A percentile compares a stretch with the other conserved stretches of the same genome.
Evolutionary conservation across 1,284 basidiomycete genomes (phyloP).

Genomic region (Ustilago vetiveriae): DNA sequence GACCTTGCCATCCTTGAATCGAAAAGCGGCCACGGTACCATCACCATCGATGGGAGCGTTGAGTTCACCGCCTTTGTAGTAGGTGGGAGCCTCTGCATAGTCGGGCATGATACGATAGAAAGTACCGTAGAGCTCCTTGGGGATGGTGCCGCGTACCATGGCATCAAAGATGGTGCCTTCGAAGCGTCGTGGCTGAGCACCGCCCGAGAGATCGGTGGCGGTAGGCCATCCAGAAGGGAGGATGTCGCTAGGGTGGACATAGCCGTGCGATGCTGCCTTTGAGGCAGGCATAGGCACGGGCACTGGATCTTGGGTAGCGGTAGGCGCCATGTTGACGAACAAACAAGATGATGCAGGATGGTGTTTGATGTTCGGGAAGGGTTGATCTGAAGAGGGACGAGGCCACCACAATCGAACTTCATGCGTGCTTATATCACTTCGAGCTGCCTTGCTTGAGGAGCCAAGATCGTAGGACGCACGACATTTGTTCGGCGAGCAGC

Average conservation of each 20-base stretch:
- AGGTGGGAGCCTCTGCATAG: slow-evolving; percentile 23
- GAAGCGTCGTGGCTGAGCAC: slow-evolving; percentile 32
- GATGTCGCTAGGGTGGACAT: slow-evolving; percentile 29
- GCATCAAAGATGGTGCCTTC: slow-evolving; percentile 33
- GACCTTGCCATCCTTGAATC: slow-evolving; percentile 34
- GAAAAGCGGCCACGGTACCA: slow-evolving; percentile 36
- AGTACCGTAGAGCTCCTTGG: slow-evolving; percentile 32
- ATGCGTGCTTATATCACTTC: too few relatives aligned
- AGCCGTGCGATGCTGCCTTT: slow-evolving; percentile 20
- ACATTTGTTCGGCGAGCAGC: too few relatives aligned
- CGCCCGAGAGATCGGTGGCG: slow-evolving; percentile 30
- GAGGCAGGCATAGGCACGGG: slow-evolving; percentile 15
- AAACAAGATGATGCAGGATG: too few relatives aligned
- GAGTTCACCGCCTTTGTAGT: slow-evolving; percentile 26
- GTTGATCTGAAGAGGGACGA: too few relatives aligned
- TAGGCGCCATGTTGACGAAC: slow-evolving; percentile 15
- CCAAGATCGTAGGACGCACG: too few relatives aligned
- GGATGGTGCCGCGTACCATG: slow-evolving; percentile 24
- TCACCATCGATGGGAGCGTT: slow-evolving; percentile 43
- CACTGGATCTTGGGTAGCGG: slow-evolving; percentile 20
- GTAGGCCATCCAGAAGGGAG: slow-evolving; percentile 30
- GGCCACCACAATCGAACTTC: too few relatives aligned
- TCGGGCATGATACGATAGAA: slow-evolving; percentile 49
- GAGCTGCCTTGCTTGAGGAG: too few relatives aligned
- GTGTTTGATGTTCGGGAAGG: neutral